A percentile compares a stretch with the other conserved stretches of the same genome.
Conservation (phyloP, 2,329 filamentous ascomycete genomes). For the Chrysoporthe puriensis region DNA sequence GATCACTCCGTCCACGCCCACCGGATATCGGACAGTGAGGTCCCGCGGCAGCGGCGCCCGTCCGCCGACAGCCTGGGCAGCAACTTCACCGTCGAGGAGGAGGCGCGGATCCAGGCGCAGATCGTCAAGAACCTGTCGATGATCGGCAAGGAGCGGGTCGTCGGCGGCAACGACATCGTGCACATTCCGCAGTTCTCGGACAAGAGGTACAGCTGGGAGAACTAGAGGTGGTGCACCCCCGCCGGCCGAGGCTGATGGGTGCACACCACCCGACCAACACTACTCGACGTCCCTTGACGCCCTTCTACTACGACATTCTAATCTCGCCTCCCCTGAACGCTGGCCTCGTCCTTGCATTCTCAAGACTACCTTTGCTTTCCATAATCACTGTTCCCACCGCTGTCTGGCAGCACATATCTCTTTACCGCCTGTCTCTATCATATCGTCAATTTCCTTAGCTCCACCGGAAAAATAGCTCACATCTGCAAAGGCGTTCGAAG, state of each 20-base stretch:
- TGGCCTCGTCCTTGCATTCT: slow-evolving; percentile 16
- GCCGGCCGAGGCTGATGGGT: neutral
- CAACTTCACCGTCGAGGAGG: slow-evolving; percentile 61
- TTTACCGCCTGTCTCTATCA: neutral
- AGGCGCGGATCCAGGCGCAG: slow-evolving; percentile 35
- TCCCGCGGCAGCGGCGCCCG: slow-evolving; percentile 28
- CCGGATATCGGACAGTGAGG: neutral
- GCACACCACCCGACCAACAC: neutral
- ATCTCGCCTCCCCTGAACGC: slow-evolving; percentile 3
- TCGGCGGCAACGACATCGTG: slow-evolving; percentile 49
- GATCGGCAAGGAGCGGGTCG: slow-evolving; percentile 46
- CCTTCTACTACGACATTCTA: slow-evolving; percentile 12
- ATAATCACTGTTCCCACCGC: neutral
- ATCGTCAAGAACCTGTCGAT: slow-evolving; percentile 30
- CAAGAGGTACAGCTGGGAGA: slow-evolving; percentile 57
- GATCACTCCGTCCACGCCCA: slow-evolving; percentile 17
- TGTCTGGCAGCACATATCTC: neutral
- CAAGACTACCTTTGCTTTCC: neutral
- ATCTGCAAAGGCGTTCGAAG: neutral
- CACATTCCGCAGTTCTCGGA: slow-evolving; percentile 56
- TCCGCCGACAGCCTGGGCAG: slow-evolving; percentile 56
- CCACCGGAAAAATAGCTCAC: neutral
- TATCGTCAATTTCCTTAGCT: neutral
- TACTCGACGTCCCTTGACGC: neutral
- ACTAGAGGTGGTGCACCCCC: slow-evolving; percentile 32